A percentile compares a stretch with the other conserved stretches of the same genome.
phyloP scores from a whole-genome alignment of 2,329 filamentous ascomycete genomes.

The Escovopsis weberi region DNA sequence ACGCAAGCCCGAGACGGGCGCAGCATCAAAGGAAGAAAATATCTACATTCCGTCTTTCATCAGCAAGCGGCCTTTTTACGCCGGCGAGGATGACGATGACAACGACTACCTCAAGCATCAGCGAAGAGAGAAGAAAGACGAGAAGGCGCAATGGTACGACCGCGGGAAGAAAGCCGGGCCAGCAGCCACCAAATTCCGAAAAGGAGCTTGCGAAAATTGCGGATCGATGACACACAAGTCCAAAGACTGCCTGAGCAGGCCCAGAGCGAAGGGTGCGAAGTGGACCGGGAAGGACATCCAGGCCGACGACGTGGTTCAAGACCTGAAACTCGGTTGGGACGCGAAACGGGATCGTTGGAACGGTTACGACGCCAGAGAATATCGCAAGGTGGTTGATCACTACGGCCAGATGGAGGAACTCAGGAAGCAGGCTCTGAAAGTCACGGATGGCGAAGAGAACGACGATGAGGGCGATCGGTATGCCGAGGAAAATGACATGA shows the following conservation, averaged over 20 bases:
- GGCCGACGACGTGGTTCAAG: constrained; percentile 75
- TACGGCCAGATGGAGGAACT: constrained; percentile 77
- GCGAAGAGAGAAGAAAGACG: constrained; percentile 46
- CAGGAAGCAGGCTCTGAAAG: constrained; percentile 36
- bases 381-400: constrained; percentile 73
- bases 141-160: constrained; percentile 81
- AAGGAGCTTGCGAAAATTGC: constrained; percentile 97
- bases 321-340: constrained; percentile 85
- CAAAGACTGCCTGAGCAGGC: constrained; percentile 83
- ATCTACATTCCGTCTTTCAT: constrained; percentile 98
- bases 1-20: constrained; percentile 20
- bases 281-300: constrained; percentile 91
- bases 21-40: constrained; percentile 72
- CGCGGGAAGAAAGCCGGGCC: constrained; percentile 72
- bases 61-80: constrained; percentile 94
- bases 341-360: constrained; percentile 97
- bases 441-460: constrained; percentile 19
- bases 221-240: constrained; percentile 93
- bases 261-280: constrained; percentile 76
- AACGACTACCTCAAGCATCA: constrained; percentile 95
- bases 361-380: constrained; percentile 85
- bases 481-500: constrained; percentile 94
- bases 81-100: constrained; percentile 61
- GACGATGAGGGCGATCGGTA: constrained; percentile 57
- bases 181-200: constrained; percentile 90